Evolutionary conservation across 305 asterid genomes (phyloP).

Genomic region (Ajuga reptans): DNA sequence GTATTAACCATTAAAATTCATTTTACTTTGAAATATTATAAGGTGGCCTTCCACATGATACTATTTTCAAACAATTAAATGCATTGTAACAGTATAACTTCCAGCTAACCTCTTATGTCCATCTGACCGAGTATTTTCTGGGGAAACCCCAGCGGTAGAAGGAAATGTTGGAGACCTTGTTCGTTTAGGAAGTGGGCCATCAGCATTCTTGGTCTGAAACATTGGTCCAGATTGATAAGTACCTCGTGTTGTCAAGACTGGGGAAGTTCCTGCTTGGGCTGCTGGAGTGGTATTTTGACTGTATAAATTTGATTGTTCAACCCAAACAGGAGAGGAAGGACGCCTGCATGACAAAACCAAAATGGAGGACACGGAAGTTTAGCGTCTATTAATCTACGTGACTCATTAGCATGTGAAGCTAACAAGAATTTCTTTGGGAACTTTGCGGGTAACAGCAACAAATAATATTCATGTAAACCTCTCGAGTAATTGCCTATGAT

Average conservation of each 20-base stretch:
- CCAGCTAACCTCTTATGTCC: constrained; percentile 45
- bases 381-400: neutral
- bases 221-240: constrained; percentile 37
- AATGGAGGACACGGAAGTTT: neutral
- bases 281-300: constrained; percentile 29
- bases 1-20: neutral
- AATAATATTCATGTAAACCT: neutral
- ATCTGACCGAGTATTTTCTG: constrained; percentile 28
- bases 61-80: constrained; percentile 3
- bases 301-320: constrained; percentile 31
- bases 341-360: constrained; percentile 39
- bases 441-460: constrained; percentile 8
- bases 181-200: constrained; percentile 43
- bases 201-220: constrained; percentile 38
- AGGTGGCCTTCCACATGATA: constrained; percentile 4
- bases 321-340: constrained; percentile 31
- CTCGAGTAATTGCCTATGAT: neutral
- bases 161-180: constrained; percentile 55
- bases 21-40: neutral
- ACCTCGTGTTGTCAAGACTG: constrained; percentile 24
- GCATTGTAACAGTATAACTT: constrained; percentile 1
- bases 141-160: constrained; percentile 30
- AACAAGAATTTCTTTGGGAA: neutral
- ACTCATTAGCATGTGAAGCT: neutral
- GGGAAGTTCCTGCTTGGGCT: constrained; percentile 29